phyloP scores from a whole-genome alignment of 345 rosid genomes.

The Acer campestre region DNA sequence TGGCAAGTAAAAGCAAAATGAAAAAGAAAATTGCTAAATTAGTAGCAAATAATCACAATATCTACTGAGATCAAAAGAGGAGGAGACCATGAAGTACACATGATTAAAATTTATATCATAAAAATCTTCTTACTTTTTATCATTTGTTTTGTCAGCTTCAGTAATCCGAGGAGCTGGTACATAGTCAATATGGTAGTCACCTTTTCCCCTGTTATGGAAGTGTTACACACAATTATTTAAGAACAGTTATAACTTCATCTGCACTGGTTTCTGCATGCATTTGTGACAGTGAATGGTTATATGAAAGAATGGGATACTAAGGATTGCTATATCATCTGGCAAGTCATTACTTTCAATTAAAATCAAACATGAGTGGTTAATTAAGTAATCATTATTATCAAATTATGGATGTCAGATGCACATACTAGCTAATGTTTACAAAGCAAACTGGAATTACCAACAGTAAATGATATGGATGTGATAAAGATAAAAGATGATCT shows the following conservation, averaged over 20 bases:
- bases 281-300: not conserved
- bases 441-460: no score
- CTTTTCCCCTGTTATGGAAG: constrained; percentile 68
- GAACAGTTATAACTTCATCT: constrained; percentile 9
- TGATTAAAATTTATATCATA: not conserved
- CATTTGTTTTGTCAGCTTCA: constrained; percentile 86
- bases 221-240: constrained; percentile 15
- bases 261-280: not conserved
- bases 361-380: no score
- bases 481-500: no score
- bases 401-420: no score
- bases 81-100: not conserved
- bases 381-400: no score
- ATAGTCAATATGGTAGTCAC: constrained; percentile 90
- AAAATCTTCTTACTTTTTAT: constrained; percentile 63
- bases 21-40: not conserved
- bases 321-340: not conserved
- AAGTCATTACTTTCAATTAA: no score
- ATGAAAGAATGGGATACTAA: not conserved
- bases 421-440: no score
- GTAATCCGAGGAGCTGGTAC: constrained; percentile 90
- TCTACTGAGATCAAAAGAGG: not conserved
- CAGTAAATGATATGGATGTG: no score
- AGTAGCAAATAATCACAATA: not conserved
- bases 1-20: not conserved